Evolutionary conservation across 768 basidiomycete species (phyloP).

Genomic region (Tephrocybe sp.): DNA sequence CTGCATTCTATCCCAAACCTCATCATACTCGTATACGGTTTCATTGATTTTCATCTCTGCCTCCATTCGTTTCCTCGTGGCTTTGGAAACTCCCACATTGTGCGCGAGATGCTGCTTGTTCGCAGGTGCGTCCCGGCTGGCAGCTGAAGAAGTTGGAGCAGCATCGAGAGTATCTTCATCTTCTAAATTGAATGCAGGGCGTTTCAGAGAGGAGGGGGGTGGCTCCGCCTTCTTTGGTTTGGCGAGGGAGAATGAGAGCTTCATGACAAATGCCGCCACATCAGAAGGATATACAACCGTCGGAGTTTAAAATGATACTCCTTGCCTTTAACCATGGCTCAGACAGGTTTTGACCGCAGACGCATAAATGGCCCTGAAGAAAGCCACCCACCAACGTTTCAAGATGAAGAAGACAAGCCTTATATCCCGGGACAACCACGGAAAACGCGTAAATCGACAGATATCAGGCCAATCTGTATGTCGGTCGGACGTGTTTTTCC

Average conservation of each 20-base stretch:
- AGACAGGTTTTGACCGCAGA: constrained; percentile 75
- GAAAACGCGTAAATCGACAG: constrained; percentile 50
- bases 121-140: constrained; percentile 37
- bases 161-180: constrained; percentile 61
- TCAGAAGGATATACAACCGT: constrained; percentile 4
- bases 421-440: constrained; percentile 41
- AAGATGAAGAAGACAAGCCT: constrained; percentile 22
- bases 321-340: constrained; percentile 37
- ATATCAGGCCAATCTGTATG: constrained; percentile 88
- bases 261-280: constrained; percentile 54
- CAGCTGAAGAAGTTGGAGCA: constrained; percentile 39
- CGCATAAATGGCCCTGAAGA: constrained; percentile 91
- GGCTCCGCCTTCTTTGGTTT: constrained; percentile 56
- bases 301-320: constrained; percentile 32
- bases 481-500: constrained; percentile 8
- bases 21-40: constrained; percentile 93
- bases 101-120: constrained; percentile 61
- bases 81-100: constrained; percentile 59
- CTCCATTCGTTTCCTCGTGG: constrained; percentile 73
- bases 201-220: constrained; percentile 45
- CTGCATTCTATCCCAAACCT: constrained; percentile 96
- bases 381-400: constrained; percentile 66
- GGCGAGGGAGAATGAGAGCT: constrained; percentile 85
- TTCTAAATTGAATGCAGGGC: constrained; percentile 60
- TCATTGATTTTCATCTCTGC: constrained; percentile 77